Evolutionary conservation across 306 rosid genomes (phyloP).

Genomic region (Casuarina glauca): DNA sequence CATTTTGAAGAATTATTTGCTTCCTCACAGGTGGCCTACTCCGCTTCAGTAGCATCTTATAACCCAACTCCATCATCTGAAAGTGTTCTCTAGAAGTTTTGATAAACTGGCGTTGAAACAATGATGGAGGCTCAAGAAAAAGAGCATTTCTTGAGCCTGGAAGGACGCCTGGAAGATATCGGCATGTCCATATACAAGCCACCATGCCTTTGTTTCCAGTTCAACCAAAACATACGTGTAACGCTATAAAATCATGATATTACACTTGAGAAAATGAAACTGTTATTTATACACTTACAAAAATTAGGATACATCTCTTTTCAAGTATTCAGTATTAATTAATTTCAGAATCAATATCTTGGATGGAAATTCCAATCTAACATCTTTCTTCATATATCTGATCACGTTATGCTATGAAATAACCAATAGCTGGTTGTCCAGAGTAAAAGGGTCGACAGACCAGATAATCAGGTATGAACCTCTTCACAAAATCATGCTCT

Average conservation of each 20-base stretch:
- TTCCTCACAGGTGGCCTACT: constrained; percentile 29
- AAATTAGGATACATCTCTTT: background rate
- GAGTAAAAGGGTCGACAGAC: background rate
- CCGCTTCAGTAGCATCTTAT: constrained; percentile 35
- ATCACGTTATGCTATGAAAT: background rate
- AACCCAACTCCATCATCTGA: constrained; percentile 57
- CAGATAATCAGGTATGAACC: background rate
- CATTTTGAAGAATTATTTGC: constrained; percentile 26
- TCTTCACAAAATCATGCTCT: background rate
- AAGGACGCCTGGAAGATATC: constrained; percentile 66
- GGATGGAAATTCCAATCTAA: background rate
- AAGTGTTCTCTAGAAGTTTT: constrained; percentile 51
- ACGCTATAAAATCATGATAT: no score
- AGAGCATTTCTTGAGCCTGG: constrained; percentile 71
- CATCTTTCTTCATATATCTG: background rate
- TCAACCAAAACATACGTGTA: background rate
- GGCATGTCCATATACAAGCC: background rate
- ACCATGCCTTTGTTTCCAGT: background rate
- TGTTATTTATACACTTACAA: background rate
- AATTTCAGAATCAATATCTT: background rate
- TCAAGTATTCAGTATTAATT: background rate
- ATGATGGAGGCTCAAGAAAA: constrained; percentile 66
- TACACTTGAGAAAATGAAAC: background rate
- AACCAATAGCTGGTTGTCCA: background rate
- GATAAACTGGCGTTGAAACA: constrained; percentile 55